phyloP scores from a whole-genome alignment of 257 asterid genomes.

The Nicotiana benthamiana region DNA sequence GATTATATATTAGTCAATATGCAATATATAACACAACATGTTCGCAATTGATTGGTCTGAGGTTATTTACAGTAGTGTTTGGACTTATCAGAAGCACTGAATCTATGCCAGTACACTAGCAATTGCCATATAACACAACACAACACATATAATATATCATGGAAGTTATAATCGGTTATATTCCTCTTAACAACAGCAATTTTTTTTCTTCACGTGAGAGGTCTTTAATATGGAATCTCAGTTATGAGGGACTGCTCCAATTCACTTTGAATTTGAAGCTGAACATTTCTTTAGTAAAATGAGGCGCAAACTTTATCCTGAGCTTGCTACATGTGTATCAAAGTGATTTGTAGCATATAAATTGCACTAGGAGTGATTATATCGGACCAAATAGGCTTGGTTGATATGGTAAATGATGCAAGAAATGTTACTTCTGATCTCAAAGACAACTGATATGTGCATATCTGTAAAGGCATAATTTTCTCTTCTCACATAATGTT shows the following conservation, averaged over 20 bases:
- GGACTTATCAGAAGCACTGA: not conserved
- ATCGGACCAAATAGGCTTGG: not conserved
- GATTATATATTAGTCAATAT: too few species aligned
- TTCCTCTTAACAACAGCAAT: not conserved
- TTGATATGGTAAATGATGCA: not conserved
- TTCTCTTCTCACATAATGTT: not conserved
- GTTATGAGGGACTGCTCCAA: not conserved
- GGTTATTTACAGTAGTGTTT: not conserved
- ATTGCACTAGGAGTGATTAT: not conserved
- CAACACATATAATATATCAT: not conserved
- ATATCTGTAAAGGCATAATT: not conserved
- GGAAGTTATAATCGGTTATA: not conserved
- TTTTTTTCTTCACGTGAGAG: not conserved
- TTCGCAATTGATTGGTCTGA: too few species aligned
- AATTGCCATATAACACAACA: not conserved
- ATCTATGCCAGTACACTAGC: not conserved
- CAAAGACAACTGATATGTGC: not conserved
- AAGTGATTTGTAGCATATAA: not conserved
- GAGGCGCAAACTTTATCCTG: not conserved
- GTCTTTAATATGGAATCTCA: not conserved
- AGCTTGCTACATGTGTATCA: not conserved
- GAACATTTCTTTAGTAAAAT: not conserved
- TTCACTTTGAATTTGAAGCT: not conserved
- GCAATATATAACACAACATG: too few species aligned
- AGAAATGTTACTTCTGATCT: not conserved